These are phyloP conservation scores for Osmozyma mogii DNA, from an alignment of 805 yeast genomes.

Conservation along the genomic window DNA sequence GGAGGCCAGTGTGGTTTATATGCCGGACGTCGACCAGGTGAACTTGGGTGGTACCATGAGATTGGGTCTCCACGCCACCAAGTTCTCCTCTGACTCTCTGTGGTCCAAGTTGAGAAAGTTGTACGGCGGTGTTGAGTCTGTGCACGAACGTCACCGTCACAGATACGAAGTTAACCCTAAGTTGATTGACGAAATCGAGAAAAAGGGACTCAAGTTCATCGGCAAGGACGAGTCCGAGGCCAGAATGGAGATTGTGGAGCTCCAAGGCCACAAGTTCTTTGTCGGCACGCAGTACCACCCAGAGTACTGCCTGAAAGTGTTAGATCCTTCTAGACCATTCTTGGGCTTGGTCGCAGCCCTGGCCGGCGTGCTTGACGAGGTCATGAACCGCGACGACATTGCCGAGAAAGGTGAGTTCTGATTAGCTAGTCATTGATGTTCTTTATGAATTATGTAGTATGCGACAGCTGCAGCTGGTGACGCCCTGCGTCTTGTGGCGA, in stretches of 20 bases:
- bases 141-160: conserved; percentile 95
- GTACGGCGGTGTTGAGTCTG: conserved; percentile 63
- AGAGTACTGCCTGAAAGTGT: conserved; percentile 91
- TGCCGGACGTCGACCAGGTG: conserved; percentile 97
- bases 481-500: not conserved
- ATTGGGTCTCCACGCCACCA: conserved; percentile 87
- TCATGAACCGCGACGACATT: conserved; percentile 41
- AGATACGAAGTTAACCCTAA: conserved; percentile 95
- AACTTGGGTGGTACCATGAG: conserved; percentile 99
- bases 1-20: conserved; percentile 77
- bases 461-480: not conserved
- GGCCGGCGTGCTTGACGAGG: conserved; percentile 68
- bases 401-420: conserved; percentile 38
- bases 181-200: conserved; percentile 62
- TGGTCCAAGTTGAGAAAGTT: conserved; percentile 66
- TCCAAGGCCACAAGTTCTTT: conserved; percentile 78
- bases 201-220: conserved; percentile 74
- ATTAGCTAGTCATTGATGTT: too few relatives aligned
- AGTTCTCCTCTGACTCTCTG: conserved; percentile 60
- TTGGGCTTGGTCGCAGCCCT: conserved; percentile 94
- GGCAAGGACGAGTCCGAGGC: conserved; percentile 87
- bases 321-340: conserved; percentile 95
- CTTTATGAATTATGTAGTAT: not conserved
- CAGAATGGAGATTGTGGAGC: conserved; percentile 92
- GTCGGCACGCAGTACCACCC: conserved; percentile 99